These are phyloP conservation scores for Globisporangium radiosum DNA, from an alignment of 352 stramenopile species.

Conservation along the genomic window DNA sequence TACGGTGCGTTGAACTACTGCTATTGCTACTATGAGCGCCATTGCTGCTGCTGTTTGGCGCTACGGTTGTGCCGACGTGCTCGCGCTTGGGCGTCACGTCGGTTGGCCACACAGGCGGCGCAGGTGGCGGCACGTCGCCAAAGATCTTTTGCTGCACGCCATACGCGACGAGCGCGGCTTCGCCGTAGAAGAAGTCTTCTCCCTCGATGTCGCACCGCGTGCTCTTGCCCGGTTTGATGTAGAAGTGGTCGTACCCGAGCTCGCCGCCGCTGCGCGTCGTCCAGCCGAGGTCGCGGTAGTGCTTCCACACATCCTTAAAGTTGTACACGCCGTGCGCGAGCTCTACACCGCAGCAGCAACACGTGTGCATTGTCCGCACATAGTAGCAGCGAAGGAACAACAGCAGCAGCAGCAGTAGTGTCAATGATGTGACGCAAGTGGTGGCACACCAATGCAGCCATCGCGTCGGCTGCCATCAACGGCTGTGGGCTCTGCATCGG, in stretches of 20 bases:
- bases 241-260: slow-evolving; percentile 42
- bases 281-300: slow-evolving; percentile 24
- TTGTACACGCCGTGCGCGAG: slow-evolving; percentile 35
- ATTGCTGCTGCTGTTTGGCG: slow-evolving; percentile 10
- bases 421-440: not conserved
- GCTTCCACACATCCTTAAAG: slow-evolving; percentile 31
- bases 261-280: slow-evolving; percentile 8
- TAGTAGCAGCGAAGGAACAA: not conserved
- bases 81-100: slow-evolving; percentile 7
- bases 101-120: slow-evolving; percentile 1
- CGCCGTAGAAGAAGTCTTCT: slow-evolving; percentile 33
- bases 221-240: slow-evolving; percentile 32
- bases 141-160: slow-evolving; percentile 26
- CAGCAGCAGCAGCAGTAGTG: not conserved
- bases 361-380: not conserved
- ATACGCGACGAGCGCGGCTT: slow-evolving; percentile 29
- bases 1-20: too few relatives aligned
- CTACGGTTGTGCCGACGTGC: slow-evolving; percentile 13
- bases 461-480: too few relatives aligned
- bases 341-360: slow-evolving; percentile 11
- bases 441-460: too few relatives aligned
- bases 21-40: not conserved
- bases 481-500: too few relatives aligned
- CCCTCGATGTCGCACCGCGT: slow-evolving; percentile 18
- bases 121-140: slow-evolving; percentile 11